A percentile compares a stretch with the other conserved stretches of the same genome.
These are phyloP conservation scores for Polyplosphaeria fusca DNA, from an alignment of 495 filamentous ascomycete species.

Conservation along the genomic window DNA sequence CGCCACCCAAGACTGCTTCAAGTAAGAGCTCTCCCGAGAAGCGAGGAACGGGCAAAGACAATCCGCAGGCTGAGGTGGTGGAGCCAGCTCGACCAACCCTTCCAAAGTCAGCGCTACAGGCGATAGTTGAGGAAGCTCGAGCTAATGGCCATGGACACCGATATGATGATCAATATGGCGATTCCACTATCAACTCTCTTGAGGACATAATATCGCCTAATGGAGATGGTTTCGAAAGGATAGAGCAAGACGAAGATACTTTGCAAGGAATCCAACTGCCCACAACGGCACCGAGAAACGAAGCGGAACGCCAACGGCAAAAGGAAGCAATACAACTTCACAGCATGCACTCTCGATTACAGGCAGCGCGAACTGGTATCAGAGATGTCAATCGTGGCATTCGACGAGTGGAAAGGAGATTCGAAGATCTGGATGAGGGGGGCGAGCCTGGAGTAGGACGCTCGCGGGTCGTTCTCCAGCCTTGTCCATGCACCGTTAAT, in stretches of 20 bases:
- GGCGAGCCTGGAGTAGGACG: not conserved
- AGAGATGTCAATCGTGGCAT: conserved; percentile 41
- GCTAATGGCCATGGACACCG: conserved; percentile 23
- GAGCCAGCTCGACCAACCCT: conserved; percentile 11
- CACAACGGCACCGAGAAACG: conserved; percentile 13
- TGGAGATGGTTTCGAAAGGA: conserved; percentile 10
- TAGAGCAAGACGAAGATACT: conserved; percentile 39
- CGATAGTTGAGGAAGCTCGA: conserved; percentile 51
- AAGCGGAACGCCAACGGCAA: conserved; percentile 36
- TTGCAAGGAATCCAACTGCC: conserved; percentile 22
- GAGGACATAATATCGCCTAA: conserved; percentile 49
- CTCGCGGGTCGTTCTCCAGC: conserved; percentile 12
- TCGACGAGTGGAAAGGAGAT: conserved; percentile 37
- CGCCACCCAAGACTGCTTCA: conserved; percentile 21
- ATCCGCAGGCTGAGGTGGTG: not conserved
- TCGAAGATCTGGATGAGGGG: conserved; percentile 28
- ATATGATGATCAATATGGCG: conserved; percentile 44
- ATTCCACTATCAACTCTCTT: conserved; percentile 62
- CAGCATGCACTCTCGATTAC: conserved; percentile 40
- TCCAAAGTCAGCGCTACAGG: conserved; percentile 41
- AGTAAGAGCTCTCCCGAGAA: conserved; percentile 20
- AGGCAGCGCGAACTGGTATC: conserved; percentile 38
- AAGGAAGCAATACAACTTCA: conserved; percentile 38
- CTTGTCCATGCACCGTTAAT: conserved; percentile 25
- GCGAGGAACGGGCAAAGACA: not conserved